These are phyloP conservation scores for Neurospora sp. DNA, from an alignment of 495 filamentous ascomycete species.

Conservation along the genomic window DNA sequence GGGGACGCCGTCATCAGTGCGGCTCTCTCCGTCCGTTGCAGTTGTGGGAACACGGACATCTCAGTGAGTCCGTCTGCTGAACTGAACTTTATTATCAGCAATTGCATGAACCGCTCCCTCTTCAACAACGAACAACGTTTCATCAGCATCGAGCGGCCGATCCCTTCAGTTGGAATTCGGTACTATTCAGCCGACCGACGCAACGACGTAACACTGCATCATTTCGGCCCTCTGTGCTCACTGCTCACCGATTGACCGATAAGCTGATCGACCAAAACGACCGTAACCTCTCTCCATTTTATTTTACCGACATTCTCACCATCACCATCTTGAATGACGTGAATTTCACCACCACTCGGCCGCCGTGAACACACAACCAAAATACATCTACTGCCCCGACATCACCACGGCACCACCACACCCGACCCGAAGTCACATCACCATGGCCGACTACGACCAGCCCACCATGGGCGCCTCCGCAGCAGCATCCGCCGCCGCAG, in stretches of 20 bases:
- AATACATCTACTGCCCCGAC: neutral
- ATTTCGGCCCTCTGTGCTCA: neutral
- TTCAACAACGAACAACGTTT: neutral
- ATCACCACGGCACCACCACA: too few relatives aligned
- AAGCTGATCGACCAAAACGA: neutral
- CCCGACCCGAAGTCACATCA: too few relatives aligned
- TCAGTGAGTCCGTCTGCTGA: neutral
- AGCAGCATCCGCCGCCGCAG: neutral
- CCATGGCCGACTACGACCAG: constrained; percentile 2
- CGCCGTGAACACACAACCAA: neutral
- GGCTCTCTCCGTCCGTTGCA: neutral
- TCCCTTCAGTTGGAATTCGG: neutral
- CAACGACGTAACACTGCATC: neutral
- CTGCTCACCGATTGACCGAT: neutral
- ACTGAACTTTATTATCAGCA: neutral
- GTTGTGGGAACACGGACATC: neutral
- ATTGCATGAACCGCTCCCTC: neutral
- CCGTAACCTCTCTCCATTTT: neutral
- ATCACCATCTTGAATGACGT: neutral
- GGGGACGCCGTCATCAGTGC: neutral
- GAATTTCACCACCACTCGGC: neutral
- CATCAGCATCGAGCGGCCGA: neutral
- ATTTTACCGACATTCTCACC: neutral
- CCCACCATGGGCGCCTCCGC: neutral
- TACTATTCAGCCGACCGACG: neutral